Base-by-base conservation (phyloP, 192 early-diverging fungal species). In the Neocallimastix lanati region DNA sequence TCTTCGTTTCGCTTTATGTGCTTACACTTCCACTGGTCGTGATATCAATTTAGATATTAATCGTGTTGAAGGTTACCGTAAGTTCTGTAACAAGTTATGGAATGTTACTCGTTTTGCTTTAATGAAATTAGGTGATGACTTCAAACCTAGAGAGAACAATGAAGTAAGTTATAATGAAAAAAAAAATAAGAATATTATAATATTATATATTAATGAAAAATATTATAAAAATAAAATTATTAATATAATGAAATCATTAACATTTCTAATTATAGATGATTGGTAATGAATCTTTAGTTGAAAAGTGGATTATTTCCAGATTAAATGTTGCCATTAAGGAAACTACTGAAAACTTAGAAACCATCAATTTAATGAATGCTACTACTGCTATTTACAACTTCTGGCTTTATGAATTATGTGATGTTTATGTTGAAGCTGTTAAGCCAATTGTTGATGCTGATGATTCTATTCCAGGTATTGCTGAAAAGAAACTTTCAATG, bases 71-170 rank as follows among this genome's bases (percentile, higher is more conserved):
- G 96, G 98, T 76, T 97, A 99, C 89, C 93, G 96, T 85, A 98
- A 97, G 88, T 99, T 97, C 92, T 99, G 96, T 86, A 99, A 98
- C 91, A 99, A 99, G 90, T 85, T 99, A 33, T 99, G 98, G 98
- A 98, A 98, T 83, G 98, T 96, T 4, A 96, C 94, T 29, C 92
- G 93, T 79, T 96, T 99, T 86, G 95, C 94, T n/a, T 82, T 95
- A 77, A 92, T 94, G 88, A 97, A 98, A 89, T 88, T 99, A 25
- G 96, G 94, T n/a, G 90, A 88, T 27, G 91, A 92, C 78, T 99
- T 94, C 85, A 88, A 88, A 82, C 95, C 96, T 2, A 82, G 81
- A 28, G 79, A 88, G 27, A 83, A 86, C 38, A 81, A 87, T 12
- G 80, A 81, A 29, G 83, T 85, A 80, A 12, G 9, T 29, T 76